Conservation (phyloP, 1,139 yeast genomes). For the Nakaseomyces uthaithaninus region DNA sequence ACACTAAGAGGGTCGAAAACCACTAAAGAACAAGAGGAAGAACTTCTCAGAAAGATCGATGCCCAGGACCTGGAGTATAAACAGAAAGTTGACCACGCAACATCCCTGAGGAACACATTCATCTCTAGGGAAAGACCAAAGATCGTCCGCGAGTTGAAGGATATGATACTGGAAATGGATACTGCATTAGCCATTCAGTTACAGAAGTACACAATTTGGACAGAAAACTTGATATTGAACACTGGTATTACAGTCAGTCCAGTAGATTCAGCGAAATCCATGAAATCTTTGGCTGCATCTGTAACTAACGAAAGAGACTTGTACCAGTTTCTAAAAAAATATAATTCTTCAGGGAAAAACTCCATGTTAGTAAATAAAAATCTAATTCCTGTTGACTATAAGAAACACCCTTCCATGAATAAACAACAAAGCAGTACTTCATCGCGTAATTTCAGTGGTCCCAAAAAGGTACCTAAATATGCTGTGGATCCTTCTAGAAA, state of each 20-base stretch:
- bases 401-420: conserved; percentile 63
- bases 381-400: conserved; percentile 64
- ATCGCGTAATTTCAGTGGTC: conserved; percentile 11
- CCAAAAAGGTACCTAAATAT: conserved; percentile 17
- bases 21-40: conserved; percentile 88
- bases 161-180: conserved; percentile 76
- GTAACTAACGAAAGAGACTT: conserved; percentile 79
- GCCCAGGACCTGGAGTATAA: conserved; percentile 80
- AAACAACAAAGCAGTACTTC: conserved; percentile 13
- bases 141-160: conserved; percentile 62
- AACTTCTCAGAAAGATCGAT: conserved; percentile 70
- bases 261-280: conserved; percentile 47
- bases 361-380: conserved; percentile 29
- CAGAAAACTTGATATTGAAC: conserved; percentile 74
- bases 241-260: conserved; percentile 81
- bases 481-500: conserved; percentile 29
- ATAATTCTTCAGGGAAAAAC: conserved; percentile 37
- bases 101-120: conserved; percentile 66
- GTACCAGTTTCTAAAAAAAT: conserved; percentile 54
- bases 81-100: conserved; percentile 64
- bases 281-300: conserved; percentile 66
- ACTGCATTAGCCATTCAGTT: conserved; percentile 81
- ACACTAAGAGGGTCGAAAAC: conserved; percentile 71
- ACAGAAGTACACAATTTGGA: conserved; percentile 80
- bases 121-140: conserved; percentile 70